Base-by-base conservation (phyloP, 208 protist genomes). In the Trypanosoma cruzi region DNA sequence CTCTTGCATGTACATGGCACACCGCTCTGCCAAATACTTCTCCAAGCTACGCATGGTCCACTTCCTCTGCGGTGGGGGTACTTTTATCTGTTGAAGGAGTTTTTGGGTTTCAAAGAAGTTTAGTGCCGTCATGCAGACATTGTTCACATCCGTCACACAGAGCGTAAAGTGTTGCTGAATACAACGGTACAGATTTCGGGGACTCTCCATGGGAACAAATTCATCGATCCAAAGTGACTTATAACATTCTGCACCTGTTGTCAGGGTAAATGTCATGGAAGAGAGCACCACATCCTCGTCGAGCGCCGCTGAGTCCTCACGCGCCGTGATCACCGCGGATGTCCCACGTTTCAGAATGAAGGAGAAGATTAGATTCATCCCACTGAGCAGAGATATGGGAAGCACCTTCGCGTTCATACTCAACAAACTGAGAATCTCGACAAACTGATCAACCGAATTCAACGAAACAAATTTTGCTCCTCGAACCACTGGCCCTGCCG, bases 401-500 rank as follows among this genome's bases (percentile, higher is more conserved):
- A 34, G 0, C 29, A 36, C 37, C 10, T 32, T 64, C 24, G 75
- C 46, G 44, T 62, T 49, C 8, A 20, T n/a, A 8, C 68, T 59
- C n/a, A 87, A 36, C 14, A 56, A 48, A 8, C 32, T 63, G 4
- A 80, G 11, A 28, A 78, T 54, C 13, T 66, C 61, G 42, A 46
- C 37, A 42, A 87, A 74, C 14, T 77, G 57, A 8, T 60, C 64
- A 0, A 58, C 40, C 7, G 64, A 75, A 13, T 42, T 54, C 56
- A 83, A 50, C 0, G 22, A 37, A 14, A 77, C 56, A 77, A 80
- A 83, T 22, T 56, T 60, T 8, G 73, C 78, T 7, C 77, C 81
- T 10, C 72, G 55, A 55, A 83, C 74, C 8, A 87, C 68, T 2
- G 81, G 77, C 24, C 81, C 81, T 4, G 77, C 77, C 14, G 81